Evolutionary conservation across 352 stramenopile genomes (phyloP), one percentile per base, ranked within the genome.

Genomic region (Aphanomyces stellatus): DNA sequence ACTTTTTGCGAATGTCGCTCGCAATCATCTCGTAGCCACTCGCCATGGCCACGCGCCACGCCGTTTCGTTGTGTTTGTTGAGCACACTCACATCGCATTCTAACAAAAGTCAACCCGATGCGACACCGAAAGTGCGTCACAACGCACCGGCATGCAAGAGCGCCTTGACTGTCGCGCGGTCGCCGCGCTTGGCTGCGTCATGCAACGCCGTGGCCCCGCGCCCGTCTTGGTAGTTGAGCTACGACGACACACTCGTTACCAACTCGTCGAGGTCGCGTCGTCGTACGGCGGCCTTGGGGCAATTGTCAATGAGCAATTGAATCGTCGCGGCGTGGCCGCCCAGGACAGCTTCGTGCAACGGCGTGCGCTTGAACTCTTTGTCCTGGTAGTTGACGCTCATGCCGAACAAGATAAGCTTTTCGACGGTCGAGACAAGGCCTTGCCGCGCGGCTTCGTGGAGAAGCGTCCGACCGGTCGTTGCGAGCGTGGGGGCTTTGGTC

Each of bases 1-100:
- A 88, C 31, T 88, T 84, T 37, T 71, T 77, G 8, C 76, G 76
- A 34, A 90, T 83, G 42, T 88, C 82, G n/a, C 85, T 69, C 25
- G 86, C 86, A 34, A 81, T 87, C 1, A 71, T 65, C 3, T 88
- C 76, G 51, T 88, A 75, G 5, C 73, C 72, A n/a, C 72, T 55
- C 1, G 86, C 51, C 28, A 88, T 53, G 11, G 82, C 82, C 0
- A 90, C 74, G 6, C 80, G 72, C 82, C 82, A 90, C 25, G 82
- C 76, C 15, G 75, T 86, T 31, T 80, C 79, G 17, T 72, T 74
- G 0, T 80, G 64, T 13, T 24, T 53, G 53, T 90, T 80, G 1
- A 73, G 62, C 3, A 87, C 40, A 0, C 51, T 71, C 15, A 87
- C 76, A 41, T 90, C 79, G 0, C n/a, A n/a, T n/a, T n/a, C n/a